Percentiles rank a stretch among this genome's conserved stretches.
phyloP scores from a whole-genome alignment of 2,329 filamentous ascomycete species.

The Sclerotinia nivalis region DNA sequence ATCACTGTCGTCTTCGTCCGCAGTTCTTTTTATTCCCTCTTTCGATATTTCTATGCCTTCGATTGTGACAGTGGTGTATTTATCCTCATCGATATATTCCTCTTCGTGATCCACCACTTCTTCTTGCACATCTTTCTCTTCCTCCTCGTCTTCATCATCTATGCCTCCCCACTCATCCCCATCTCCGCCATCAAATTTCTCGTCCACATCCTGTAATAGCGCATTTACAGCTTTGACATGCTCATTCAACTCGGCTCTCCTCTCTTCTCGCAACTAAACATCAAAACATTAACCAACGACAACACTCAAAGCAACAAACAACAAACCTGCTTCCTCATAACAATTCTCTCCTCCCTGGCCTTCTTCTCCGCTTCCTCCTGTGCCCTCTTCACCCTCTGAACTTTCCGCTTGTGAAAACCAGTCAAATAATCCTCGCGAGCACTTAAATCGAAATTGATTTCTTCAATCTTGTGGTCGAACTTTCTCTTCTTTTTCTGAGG shows the following conservation, averaged over 20 bases:
- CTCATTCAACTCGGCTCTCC: constrained; percentile 76
- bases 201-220: constrained; percentile 43
- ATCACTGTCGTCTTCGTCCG: constrained; percentile 42
- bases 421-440: constrained; percentile 87
- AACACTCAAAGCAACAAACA: not conserved
- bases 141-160: constrained; percentile 51
- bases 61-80: constrained; percentile 91
- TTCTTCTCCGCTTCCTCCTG: constrained; percentile 77
- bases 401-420: constrained; percentile 95
- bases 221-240: constrained; percentile 77
- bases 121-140: constrained; percentile 57
- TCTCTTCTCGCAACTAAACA: constrained; percentile 74
- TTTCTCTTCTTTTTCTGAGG: constrained; percentile 69
- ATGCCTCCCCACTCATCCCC: constrained; percentile 45
- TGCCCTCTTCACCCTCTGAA: constrained; percentile 79
- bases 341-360: constrained; percentile 74
- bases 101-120: constrained; percentile 72
- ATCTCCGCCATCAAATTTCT: constrained; percentile 42
- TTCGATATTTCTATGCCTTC: constrained; percentile 81
- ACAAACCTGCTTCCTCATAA: constrained; percentile 72
- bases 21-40: constrained; percentile 66
- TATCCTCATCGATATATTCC: constrained; percentile 95
- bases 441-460: constrained; percentile 80
- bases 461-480: constrained; percentile 59
- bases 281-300: constrained; percentile 25